Conservation (phyloP, 1,284 basidiomycete genomes). For the Moesziomyces antarcticus region DNA sequence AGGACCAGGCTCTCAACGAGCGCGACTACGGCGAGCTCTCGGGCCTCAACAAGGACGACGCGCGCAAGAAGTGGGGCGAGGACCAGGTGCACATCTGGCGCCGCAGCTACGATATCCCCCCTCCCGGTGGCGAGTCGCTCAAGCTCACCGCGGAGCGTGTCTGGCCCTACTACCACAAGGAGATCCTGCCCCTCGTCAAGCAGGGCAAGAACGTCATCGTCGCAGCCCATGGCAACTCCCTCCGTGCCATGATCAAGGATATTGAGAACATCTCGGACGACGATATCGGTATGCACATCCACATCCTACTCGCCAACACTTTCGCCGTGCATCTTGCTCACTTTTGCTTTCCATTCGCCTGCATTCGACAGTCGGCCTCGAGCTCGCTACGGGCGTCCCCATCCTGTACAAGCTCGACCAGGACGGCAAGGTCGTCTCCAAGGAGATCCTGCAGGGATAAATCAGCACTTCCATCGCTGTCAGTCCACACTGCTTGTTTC, state of each 20-base stretch:
- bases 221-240: slow-evolving; percentile 70
- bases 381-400: slow-evolving; percentile 70
- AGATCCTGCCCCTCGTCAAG: slow-evolving; percentile 68
- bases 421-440: slow-evolving; percentile 64
- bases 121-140: slow-evolving; percentile 69
- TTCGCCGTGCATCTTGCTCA: background rate
- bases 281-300: slow-evolving; percentile 61
- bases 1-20: slow-evolving; percentile 70
- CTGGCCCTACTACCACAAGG: slow-evolving; percentile 69
- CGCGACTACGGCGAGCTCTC: slow-evolving; percentile 69
- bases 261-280: slow-evolving; percentile 68
- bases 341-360: background rate
- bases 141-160: slow-evolving; percentile 69
- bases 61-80: slow-evolving; percentile 70
- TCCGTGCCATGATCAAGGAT: slow-evolving; percentile 69
- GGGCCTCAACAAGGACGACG: slow-evolving; percentile 70
- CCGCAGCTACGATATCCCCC: slow-evolving; percentile 68
- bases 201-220: slow-evolving; percentile 69
- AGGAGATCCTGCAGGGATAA: slow-evolving; percentile 61
- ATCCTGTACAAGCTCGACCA: slow-evolving; percentile 69
- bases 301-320: no score
- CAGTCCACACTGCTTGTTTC: background rate
- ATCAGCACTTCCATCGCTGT: background rate
- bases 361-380: slow-evolving; percentile 62
- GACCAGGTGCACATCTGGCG: slow-evolving; percentile 70